Conservation (phyloP, 1,284 basidiomycete genomes). For the Coniferiporia weirii region DNA sequence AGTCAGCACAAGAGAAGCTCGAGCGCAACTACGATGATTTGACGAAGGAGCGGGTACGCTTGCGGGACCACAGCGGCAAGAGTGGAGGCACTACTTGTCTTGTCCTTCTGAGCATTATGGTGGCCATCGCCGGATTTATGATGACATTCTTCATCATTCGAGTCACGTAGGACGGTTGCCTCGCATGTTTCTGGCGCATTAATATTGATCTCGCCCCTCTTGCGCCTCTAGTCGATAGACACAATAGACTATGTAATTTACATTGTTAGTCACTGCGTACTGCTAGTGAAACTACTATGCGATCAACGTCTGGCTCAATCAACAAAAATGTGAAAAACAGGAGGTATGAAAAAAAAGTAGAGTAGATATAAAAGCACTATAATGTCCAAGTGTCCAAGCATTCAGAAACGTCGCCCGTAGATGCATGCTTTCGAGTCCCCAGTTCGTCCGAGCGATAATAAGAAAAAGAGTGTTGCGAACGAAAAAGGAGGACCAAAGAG, state of each 20-base stretch:
- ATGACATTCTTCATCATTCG: constrained; percentile 71
- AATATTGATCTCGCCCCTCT: too few species aligned
- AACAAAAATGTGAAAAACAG: background rate
- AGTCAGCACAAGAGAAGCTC: constrained; percentile 57
- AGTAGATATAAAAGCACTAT: constrained; percentile 8
- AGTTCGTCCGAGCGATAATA: background rate
- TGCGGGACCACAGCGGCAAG: constrained; percentile 62
- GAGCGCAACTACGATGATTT: constrained; percentile 68
- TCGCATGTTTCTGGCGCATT: background rate
- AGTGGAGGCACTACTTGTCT: constrained; percentile 70
- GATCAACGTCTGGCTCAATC: background rate
- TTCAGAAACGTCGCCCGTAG: background rate
- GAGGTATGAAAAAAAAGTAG: background rate
- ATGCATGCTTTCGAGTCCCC: background rate
- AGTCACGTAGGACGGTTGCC: constrained; percentile 34
- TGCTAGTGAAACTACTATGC: background rate
- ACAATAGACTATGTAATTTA: constrained; percentile 1
- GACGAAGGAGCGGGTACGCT: constrained; percentile 55
- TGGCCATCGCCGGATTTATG: constrained; percentile 59
- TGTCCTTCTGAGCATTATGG: constrained; percentile 52
- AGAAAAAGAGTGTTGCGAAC: background rate
- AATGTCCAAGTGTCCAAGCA: background rate
- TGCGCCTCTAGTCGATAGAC: background rate
- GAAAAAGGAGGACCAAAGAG: background rate
- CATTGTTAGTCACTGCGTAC: background rate